Percentiles rank a stretch among this genome's conserved stretches.
Evolutionary conservation across 129 eudicot species (phyloP).

Genomic region (Escallonia rubra): DNA sequence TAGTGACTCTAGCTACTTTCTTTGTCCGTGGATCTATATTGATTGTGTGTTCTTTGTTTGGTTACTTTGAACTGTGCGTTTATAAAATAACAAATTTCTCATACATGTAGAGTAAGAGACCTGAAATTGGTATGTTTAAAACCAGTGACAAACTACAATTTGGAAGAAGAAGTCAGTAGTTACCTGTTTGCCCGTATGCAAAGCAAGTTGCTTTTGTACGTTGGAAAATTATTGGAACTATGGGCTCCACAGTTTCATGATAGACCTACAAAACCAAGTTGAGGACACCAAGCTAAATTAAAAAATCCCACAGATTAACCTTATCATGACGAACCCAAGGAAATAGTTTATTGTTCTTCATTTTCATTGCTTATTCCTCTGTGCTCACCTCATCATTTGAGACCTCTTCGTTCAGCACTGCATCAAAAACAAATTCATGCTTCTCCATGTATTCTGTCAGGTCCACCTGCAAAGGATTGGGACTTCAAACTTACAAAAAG

Average conservation of each 20-base stretch:
- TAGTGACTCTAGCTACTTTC: too few species aligned
- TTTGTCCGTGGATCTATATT: too few species aligned
- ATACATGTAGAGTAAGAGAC: too few species aligned
- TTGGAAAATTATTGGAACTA: conserved; percentile 94
- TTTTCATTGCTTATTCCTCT: background rate
- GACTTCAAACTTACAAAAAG: conserved; percentile 1
- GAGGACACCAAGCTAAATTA: conserved; percentile 1
- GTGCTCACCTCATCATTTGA: conserved; percentile 89
- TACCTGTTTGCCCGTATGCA: conserved; percentile 99
- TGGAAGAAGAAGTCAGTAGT: background rate
- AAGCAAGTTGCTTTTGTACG: conserved; percentile 99
- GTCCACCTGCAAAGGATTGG: conserved; percentile 63
- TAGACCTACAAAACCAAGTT: conserved; percentile 49
- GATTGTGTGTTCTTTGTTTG: too few species aligned
- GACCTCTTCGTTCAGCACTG: conserved; percentile 93
- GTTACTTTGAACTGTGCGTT: too few species aligned
- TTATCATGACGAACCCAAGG: background rate
- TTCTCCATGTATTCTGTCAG: conserved; percentile 90
- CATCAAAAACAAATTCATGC: conserved; percentile 98
- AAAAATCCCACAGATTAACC: background rate
- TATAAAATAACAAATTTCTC: too few species aligned
- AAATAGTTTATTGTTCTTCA: background rate
- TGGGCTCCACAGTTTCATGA: conserved; percentile 96
- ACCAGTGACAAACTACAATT: too few species aligned
- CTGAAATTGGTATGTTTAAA: too few species aligned